Evolutionary conservation across 1,284 basidiomycete species (phyloP).

Genomic region (Rhodotorula sp.): DNA sequence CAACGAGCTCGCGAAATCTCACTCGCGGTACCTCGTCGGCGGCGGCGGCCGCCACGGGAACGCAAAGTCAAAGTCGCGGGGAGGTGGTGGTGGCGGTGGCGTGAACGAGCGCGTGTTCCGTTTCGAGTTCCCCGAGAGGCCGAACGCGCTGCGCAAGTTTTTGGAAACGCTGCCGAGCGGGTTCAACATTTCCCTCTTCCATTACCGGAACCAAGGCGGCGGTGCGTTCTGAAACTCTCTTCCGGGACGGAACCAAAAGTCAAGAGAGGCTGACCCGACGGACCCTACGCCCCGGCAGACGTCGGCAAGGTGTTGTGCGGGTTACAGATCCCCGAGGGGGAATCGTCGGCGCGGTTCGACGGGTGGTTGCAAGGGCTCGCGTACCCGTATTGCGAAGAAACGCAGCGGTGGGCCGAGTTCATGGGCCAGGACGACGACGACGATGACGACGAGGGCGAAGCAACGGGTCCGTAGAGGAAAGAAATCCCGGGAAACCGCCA

Average conservation of each 20-base stretch:
- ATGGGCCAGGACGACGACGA: constrained; percentile 47
- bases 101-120: constrained; percentile 84
- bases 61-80: constrained; percentile 52
- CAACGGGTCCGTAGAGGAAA: not conserved
- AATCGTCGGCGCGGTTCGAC: constrained; percentile 63
- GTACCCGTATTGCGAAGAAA: constrained; percentile 91
- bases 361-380: constrained; percentile 73
- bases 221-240: constrained; percentile 56
- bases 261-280: not conserved
- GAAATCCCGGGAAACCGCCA: not conserved
- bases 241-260: not conserved
- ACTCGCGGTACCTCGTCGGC: constrained; percentile 91
- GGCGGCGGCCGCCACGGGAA: not conserved
- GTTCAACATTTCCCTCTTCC: constrained; percentile 96
- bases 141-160: constrained; percentile 86
- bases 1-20: constrained; percentile 92
- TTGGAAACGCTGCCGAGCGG: constrained; percentile 67
- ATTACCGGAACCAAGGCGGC: constrained; percentile 95
- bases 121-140: constrained; percentile 97
- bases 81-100: no score
- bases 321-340: constrained; percentile 78
- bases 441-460: not conserved
- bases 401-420: constrained; percentile 75
- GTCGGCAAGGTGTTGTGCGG: constrained; percentile 88
- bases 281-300: constrained; percentile 55